A percentile compares a stretch with the other conserved stretches of the same genome.
These are phyloP conservation scores for Reutealis trisperma DNA, from an alignment of 345 rosid genomes.

Conservation along the genomic window DNA sequence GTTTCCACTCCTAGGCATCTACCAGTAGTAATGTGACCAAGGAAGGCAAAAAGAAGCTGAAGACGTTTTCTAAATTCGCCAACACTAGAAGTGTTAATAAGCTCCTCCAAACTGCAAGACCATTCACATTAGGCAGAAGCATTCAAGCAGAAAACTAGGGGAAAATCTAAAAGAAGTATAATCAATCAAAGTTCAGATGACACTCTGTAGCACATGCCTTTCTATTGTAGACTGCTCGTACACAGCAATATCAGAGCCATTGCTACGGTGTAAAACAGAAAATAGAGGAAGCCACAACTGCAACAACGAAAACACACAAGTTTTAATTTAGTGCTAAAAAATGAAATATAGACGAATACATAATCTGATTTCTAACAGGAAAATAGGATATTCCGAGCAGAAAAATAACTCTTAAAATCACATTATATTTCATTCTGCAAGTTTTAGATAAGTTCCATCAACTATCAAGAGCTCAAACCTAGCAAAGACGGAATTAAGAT, in stretches of 20 bases:
- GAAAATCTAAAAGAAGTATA: not conserved
- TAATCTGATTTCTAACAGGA: not conserved
- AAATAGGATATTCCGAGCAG: not conserved
- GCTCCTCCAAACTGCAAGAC: conserved; percentile 77
- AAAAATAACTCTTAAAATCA: not conserved
- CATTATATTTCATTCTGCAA: not conserved
- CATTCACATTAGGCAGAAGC: conserved; percentile 22
- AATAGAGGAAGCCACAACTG: conserved; percentile 98
- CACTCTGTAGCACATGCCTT: conserved; percentile 46
- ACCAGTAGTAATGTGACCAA: conserved; percentile 68
- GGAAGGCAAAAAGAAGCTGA: conserved; percentile 79
- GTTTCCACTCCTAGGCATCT: conserved; percentile 40
- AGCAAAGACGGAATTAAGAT: not conserved
- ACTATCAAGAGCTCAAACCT: not conserved
- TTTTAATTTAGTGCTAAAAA: not conserved
- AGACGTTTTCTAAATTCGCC: conserved; percentile 91
- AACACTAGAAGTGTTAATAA: conserved; percentile 75
- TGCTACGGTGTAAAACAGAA: conserved; percentile 59
- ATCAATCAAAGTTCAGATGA: not conserved
- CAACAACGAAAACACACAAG: conserved; percentile 28
- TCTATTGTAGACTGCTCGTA: conserved; percentile 54
- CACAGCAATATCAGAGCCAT: conserved; percentile 43
- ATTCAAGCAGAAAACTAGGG: not conserved
- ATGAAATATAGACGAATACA: too few species aligned
- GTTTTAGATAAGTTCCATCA: not conserved